Conservation (phyloP, 1,284 basidiomycete genomes). For the Cryptococcus neoformans region DNA sequence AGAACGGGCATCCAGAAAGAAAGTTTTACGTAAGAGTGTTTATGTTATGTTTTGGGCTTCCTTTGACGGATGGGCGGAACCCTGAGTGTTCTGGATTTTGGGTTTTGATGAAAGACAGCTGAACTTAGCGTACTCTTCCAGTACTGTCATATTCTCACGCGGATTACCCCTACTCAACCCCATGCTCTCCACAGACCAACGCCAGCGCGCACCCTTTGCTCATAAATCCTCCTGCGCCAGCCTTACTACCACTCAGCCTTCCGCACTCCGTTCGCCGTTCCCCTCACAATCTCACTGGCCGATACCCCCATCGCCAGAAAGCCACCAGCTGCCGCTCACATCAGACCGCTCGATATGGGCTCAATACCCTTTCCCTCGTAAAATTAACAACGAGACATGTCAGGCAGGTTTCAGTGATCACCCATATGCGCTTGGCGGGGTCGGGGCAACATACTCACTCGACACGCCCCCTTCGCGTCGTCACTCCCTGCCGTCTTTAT, state of each 20-base stretch:
- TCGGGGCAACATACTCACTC: constrained; percentile 7
- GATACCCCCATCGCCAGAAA: constrained; percentile 2
- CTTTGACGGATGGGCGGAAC: too few species aligned
- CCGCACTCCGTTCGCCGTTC: constrained; percentile 9
- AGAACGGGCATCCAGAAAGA: too few species aligned
- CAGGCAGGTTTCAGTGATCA: constrained; percentile 2
- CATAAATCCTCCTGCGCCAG: constrained; percentile 31
- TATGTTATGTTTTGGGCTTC: too few species aligned
- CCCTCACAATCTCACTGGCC: constrained; percentile 4
- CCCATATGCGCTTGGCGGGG: constrained; percentile 2
- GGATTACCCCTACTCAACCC: too few species aligned
- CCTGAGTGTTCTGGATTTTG: too few species aligned
- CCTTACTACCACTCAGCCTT: constrained; percentile 12
- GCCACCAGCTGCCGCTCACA: background rate
- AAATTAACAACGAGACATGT: constrained; percentile 3
- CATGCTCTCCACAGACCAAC: constrained; percentile 24
- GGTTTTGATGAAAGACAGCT: too few species aligned
- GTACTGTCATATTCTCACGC: too few species aligned
- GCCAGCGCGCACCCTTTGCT: constrained; percentile 42
- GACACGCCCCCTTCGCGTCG: constrained; percentile 12
- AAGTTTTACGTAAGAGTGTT: too few species aligned
- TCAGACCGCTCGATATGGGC: background rate
- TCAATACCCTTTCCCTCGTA: background rate
- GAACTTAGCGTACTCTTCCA: too few species aligned
- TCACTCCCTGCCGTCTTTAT: constrained; percentile 4